Evolutionary conservation across 306 rosid genomes (phyloP), one percentile per base, ranked within the genome.

Genomic region (Corylus heterophylla): DNA sequence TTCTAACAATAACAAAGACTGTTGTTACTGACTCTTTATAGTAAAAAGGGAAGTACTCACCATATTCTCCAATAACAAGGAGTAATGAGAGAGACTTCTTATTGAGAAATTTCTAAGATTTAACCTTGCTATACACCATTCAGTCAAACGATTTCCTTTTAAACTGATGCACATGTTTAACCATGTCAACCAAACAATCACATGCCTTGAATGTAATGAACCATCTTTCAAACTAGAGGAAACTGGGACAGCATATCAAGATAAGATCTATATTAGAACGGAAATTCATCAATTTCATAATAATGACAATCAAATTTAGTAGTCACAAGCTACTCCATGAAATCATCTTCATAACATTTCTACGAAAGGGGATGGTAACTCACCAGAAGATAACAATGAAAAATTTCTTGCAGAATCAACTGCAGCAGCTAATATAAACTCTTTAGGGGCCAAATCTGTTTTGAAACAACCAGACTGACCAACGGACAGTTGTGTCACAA

Each of bases 401-500:
- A 77, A 74, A 74, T 69, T 76, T 77, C 85, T 88, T 66, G 82
- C 84, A 66, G 96, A 80, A 85, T 88, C 88, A 75, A 75, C 66
- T 29, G 90, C 90, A 39, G 96, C 85, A 81, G 99, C 97, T 69
- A 91, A 88, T 83, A 95, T 80, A 73, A 89, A 89, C 79, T 90
- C 94, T 55, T 79, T 64, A 85, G 92, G n/a, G 73, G 80, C 84
- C 72, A 91, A 69, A 39, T 84, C 86, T 16, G 44, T 76, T 42
- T 73, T 68, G 83, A 93, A 91, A 84, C 75, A 80, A 70, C 94
- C 96, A 74, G 87, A 80, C 92, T 93, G 99, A 73, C 91, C 97
- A 73, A 89, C 90, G 74, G 92, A 86, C 93, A 95, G 87, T 84
- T 86, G 93, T 83, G 39, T 79, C 78, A 95, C 89, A 85, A 86